These are phyloP conservation scores for Picea sitchensis DNA, from an alignment of 75 land plant species.

Conservation along the genomic window DNA sequence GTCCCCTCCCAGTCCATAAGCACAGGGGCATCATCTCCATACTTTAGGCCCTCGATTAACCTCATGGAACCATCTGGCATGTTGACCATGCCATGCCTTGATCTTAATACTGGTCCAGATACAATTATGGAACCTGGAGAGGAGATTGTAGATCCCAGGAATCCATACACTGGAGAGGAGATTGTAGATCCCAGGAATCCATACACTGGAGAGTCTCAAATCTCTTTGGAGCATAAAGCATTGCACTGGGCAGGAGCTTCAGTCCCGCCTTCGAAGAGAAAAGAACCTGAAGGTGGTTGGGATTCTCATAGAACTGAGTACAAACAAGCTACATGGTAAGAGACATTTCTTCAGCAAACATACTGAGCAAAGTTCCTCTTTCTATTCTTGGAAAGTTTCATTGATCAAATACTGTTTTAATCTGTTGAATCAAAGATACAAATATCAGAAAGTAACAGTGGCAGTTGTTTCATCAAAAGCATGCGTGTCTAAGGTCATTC, in stretches of 20 bases:
- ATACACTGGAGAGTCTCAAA: constrained; percentile 21
- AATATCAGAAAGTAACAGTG: no score
- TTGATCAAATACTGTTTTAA: no score
- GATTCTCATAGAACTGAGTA: constrained; percentile 34
- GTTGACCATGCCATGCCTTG: constrained; percentile 67
- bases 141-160: constrained; percentile 26
- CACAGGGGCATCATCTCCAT: constrained; percentile 33
- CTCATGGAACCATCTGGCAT: constrained; percentile 25
- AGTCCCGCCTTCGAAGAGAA: constrained; percentile 40
- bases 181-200: constrained; percentile 14
- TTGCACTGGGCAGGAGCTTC: constrained; percentile 23
- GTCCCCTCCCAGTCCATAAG: constrained; percentile 44
- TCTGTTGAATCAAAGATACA: no score
- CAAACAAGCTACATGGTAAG: constrained; percentile 63
- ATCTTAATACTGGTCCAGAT: constrained; percentile 84
- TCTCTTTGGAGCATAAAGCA: constrained; percentile 30
- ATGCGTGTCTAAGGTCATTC: no score
- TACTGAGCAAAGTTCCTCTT: no score
- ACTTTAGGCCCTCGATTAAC: constrained; percentile 48
- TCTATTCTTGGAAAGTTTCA: no score
- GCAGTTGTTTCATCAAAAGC: no score
- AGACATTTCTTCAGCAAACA: no score
- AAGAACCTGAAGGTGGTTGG: constrained; percentile 82
- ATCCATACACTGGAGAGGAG: constrained; percentile 42
- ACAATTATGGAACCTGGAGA: constrained; percentile 50